Evolutionary conservation across 1,284 basidiomycete genomes (phyloP).

Genomic region (Ustilago loliicola): DNA sequence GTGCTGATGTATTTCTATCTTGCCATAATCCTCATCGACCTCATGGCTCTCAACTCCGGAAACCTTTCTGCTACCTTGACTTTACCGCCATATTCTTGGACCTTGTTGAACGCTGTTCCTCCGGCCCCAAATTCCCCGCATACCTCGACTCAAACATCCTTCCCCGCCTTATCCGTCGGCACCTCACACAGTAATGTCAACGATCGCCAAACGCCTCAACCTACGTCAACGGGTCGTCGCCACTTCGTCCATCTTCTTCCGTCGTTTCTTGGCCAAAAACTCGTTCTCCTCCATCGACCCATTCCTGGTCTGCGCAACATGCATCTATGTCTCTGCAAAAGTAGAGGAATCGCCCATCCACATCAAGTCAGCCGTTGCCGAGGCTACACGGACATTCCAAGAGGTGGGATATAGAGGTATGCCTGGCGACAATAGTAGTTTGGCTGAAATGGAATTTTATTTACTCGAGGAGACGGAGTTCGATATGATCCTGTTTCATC

Average conservation of each 20-base stretch:
- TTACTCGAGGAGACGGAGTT: conserved; percentile 96
- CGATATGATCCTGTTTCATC: conserved; percentile 92
- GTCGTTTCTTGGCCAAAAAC: conserved; percentile 81
- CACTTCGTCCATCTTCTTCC: conserved; percentile 92
- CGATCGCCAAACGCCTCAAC: conserved; percentile 85
- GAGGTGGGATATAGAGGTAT: conserved; percentile 73
- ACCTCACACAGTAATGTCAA: conserved; percentile 76
- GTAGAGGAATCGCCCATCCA: conserved; percentile 95
- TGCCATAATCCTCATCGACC: too few relatives aligned
- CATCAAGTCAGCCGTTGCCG: conserved; percentile 90
- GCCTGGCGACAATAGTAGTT: conserved; percentile 81
- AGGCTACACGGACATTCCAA: conserved; percentile 75
- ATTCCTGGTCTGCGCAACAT: conserved; percentile 90
- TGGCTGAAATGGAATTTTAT: conserved; percentile 99
- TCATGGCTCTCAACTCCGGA: too few relatives aligned
- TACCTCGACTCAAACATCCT: neutral
- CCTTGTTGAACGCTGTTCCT: neutral
- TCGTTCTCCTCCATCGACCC: conserved; percentile 91
- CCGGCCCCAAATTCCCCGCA: neutral
- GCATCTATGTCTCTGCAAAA: conserved; percentile 95
- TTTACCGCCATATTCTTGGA: too few relatives aligned
- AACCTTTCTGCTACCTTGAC: too few relatives aligned
- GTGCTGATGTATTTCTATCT: too few relatives aligned
- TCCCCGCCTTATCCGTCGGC: neutral
- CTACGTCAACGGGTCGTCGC: conserved; percentile 91